Percentiles rank a stretch among this genome's conserved stretches.
These are phyloP conservation scores for Purpureocillium takamizusanense DNA, from an alignment of 2,329 filamentous ascomycete genomes.

Conservation along the genomic window DNA sequence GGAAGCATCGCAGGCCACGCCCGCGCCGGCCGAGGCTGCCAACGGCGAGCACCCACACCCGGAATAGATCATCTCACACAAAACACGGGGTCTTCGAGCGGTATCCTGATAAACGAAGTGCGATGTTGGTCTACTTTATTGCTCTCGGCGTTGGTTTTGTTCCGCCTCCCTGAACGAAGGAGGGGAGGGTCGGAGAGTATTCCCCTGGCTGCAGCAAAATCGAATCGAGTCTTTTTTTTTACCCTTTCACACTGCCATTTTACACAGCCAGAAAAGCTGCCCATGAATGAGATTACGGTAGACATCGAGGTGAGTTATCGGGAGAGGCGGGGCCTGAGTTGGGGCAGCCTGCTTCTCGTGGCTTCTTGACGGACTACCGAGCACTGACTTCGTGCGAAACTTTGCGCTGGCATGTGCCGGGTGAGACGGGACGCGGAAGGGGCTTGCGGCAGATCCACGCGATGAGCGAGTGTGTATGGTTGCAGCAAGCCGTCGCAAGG, in stretches of 20 bases:
- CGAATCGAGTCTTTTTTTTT: constrained; percentile 24
- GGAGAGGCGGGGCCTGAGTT: constrained; percentile 4
- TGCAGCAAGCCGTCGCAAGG: constrained; percentile 1
- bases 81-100: constrained; percentile 20
- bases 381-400: too few relatives aligned
- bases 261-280: constrained; percentile 16
- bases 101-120: constrained; percentile 22
- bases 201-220: constrained; percentile 30
- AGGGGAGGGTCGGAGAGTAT: constrained; percentile 32
- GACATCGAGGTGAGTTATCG: constrained; percentile 14
- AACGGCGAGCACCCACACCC: constrained; percentile 48
- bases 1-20: constrained; percentile 50
- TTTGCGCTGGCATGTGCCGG: constrained; percentile 8
- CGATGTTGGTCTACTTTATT: constrained; percentile 35
- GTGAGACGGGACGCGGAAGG: constrained; percentile 6
- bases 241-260: constrained; percentile 17
- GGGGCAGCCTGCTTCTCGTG: constrained; percentile 2
- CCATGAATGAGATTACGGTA: constrained; percentile 22
- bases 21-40: constrained; percentile 31
- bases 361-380: not conserved
- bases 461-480: constrained; percentile 1
- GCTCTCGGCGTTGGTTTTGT: constrained; percentile 40
- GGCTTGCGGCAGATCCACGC: constrained; percentile 11
- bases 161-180: constrained; percentile 30
- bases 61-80: constrained; percentile 28